A percentile compares a stretch with the other conserved stretches of the same genome.
phyloP scores from a whole-genome alignment of 148 eudicot genomes.

The Simmondsia chinensis region DNA sequence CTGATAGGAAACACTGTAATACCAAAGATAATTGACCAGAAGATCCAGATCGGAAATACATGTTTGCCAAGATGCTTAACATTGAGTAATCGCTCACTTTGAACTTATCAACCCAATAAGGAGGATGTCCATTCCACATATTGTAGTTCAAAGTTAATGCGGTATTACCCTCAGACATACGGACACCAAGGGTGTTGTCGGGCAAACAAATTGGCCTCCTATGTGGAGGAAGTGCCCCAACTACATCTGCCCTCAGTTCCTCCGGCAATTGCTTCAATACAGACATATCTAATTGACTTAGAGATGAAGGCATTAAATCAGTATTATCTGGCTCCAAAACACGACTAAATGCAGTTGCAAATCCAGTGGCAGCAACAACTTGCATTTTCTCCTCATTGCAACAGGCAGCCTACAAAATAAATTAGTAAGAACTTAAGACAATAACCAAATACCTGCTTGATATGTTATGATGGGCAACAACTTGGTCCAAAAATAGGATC shows the following conservation, averaged over 20 bases:
- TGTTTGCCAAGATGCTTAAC: slow-evolving; percentile 42
- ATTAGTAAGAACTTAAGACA: slow-evolving; percentile 3
- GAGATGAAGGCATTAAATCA: slow-evolving; percentile 71
- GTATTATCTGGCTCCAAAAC: slow-evolving; percentile 13
- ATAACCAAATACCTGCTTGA: background rate
- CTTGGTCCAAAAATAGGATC: too few species aligned
- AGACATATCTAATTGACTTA: slow-evolving; percentile 78
- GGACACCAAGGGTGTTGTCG: slow-evolving; percentile 3
- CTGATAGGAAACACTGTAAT: slow-evolving; percentile 51
- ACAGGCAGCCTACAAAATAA: slow-evolving; percentile 15
- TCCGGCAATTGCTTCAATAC: slow-evolving; percentile 75
- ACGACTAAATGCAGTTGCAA: slow-evolving; percentile 9
- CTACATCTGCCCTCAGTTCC: slow-evolving; percentile 67
- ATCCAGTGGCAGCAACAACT: slow-evolving; percentile 13
- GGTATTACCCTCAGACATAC: slow-evolving; percentile 7
- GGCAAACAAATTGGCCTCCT: slow-evolving; percentile 26
- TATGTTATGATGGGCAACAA: too few species aligned
- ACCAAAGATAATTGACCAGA: slow-evolving; percentile 45
- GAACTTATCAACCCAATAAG: slow-evolving; percentile 68
- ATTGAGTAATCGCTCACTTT: slow-evolving; percentile 32
- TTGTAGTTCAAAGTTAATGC: slow-evolving; percentile 18
- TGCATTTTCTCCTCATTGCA: slow-evolving; percentile 15
- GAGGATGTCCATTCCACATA: slow-evolving; percentile 79
- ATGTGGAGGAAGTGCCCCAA: slow-evolving; percentile 63
- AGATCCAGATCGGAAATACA: slow-evolving; percentile 38